phyloP scores from a whole-genome alignment of 2,329 filamentous ascomycete species.

The Beauveria bassiana region DNA sequence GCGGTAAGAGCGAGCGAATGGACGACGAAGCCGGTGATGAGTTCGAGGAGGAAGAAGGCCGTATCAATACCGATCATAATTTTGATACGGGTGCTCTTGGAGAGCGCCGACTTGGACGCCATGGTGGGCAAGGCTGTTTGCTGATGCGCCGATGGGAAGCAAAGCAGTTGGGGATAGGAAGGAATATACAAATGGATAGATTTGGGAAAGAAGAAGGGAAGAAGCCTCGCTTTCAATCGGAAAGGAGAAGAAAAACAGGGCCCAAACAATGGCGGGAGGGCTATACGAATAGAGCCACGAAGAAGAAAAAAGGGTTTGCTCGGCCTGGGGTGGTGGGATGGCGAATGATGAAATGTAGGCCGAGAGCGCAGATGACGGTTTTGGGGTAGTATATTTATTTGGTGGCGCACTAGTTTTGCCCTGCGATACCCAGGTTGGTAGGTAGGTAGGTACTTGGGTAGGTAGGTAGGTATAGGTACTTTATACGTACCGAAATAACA shows the following conservation, averaged over 20 bases:
- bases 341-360: not conserved
- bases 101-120: constrained; percentile 63
- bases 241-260: not conserved
- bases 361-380: not conserved
- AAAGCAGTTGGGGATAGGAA: not conserved
- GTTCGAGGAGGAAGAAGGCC: constrained; percentile 82
- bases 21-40: constrained; percentile 77
- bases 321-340: not conserved
- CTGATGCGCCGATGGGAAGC: not conserved
- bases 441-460: too few species aligned
- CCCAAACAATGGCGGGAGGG: not conserved
- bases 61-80: constrained; percentile 88
- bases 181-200: not conserved
- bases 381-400: not conserved
- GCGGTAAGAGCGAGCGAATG: constrained; percentile 90
- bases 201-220: not conserved
- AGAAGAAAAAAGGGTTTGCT: not conserved
- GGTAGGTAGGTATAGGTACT: too few species aligned
- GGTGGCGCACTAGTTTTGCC: not conserved
- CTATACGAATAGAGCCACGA: not conserved
- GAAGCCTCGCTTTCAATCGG: not conserved
- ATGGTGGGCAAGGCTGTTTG: constrained; percentile 10
- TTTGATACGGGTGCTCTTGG: constrained; percentile 85
- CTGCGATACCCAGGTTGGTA: too few species aligned
- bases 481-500: too few species aligned